phyloP scores from a whole-genome alignment of 306 rosid genomes.

The Casuarina cunninghamiana region DNA sequence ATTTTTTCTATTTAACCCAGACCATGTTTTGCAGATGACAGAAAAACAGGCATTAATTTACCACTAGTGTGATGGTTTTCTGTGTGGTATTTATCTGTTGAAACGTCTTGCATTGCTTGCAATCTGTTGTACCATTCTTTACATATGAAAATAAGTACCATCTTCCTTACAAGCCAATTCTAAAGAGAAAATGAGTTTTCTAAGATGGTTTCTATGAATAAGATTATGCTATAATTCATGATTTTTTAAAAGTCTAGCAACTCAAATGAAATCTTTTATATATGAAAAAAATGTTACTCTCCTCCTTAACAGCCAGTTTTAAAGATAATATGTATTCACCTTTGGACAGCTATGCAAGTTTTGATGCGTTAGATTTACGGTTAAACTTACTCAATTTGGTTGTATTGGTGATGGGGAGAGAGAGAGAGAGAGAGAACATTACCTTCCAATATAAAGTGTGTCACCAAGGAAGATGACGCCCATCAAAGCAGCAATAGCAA shows the following conservation, averaged over 20 bases:
- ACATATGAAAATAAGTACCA: too few species aligned
- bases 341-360: not conserved
- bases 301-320: too few species aligned
- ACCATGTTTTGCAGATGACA: not conserved
- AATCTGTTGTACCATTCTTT: too few species aligned
- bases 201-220: too few species aligned
- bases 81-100: not conserved
- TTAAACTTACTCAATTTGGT: not conserved
- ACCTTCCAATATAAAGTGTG: slow-evolving; percentile 61
- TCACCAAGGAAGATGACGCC: slow-evolving; percentile 61
- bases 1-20: not conserved
- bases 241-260: too few species aligned
- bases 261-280: too few species aligned
- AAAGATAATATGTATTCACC: too few species aligned
- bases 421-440: slow-evolving; percentile 5
- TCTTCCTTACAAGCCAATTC: too few species aligned
- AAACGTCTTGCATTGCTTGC: too few species aligned
- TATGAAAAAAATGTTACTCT: too few species aligned
- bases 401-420: not conserved
- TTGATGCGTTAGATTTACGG: not conserved
- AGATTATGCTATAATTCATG: too few species aligned
- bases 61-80: not conserved
- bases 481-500: slow-evolving; percentile 62
- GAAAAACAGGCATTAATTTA: not conserved
- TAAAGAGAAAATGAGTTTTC: too few species aligned